These are phyloP conservation scores for Gastrolobium villosum DNA, from an alignment of 306 rosid genomes.

Conservation along the genomic window DNA sequence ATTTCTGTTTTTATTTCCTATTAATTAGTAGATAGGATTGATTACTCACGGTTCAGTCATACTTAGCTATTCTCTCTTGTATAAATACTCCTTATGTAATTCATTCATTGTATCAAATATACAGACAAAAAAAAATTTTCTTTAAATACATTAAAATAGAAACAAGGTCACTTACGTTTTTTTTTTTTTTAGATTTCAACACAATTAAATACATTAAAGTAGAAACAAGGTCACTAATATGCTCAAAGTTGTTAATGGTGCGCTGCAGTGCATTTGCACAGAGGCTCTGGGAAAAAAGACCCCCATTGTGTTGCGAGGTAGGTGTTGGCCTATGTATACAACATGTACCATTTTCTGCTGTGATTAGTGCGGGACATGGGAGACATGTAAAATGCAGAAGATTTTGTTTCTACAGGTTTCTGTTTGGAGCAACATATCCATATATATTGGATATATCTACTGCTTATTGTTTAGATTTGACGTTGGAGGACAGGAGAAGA, in stretches of 20 bases:
- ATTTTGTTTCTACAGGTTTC: background rate
- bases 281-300: background rate
- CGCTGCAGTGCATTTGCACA: background rate
- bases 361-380: background rate
- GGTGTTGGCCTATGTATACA: slow-evolving; percentile 16
- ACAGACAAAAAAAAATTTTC: no score
- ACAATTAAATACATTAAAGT: no score
- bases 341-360: slow-evolving; percentile 5
- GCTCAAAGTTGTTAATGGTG: background rate
- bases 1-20: no score
- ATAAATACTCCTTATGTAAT: no score
- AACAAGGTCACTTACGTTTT: no score
- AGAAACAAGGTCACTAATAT: background rate
- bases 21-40: no score
- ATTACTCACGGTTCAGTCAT: no score
- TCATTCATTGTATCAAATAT: no score
- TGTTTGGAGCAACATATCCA: background rate
- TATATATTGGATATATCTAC: background rate
- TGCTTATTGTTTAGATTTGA: no score
- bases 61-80: no score
- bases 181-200: no score
- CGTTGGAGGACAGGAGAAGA: no score
- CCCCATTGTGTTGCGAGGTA: background rate
- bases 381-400: slow-evolving; percentile 20
- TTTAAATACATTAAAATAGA: background rate